phyloP scores from a whole-genome alignment of 768 basidiomycete species.

The Amanita pseudoporphyria region DNA sequence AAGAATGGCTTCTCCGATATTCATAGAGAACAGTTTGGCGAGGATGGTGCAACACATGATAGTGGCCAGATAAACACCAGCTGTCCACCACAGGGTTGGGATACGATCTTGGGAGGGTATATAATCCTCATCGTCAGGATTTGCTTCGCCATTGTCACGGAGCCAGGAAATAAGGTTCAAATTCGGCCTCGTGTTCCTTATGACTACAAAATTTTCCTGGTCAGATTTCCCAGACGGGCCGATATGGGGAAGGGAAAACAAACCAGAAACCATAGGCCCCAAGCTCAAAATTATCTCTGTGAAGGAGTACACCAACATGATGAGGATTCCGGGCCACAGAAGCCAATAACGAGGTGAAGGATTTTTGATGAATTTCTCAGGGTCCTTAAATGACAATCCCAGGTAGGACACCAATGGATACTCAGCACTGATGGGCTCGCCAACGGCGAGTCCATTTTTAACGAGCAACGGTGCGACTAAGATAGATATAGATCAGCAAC shows the following conservation, averaged over 20 bases:
- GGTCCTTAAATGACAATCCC: conserved; percentile 37
- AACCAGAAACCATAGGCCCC: conserved; percentile 24
- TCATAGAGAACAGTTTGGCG: conserved; percentile 43
- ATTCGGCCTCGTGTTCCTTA: conserved; percentile 13
- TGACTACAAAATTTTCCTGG: not conserved
- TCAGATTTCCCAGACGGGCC: not conserved
- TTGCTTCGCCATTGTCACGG: conserved; percentile 15
- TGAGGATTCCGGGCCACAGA: conserved; percentile 51
- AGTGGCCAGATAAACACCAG: conserved; percentile 36
- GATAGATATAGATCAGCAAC: not conserved
- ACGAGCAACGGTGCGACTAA: conserved; percentile 44
- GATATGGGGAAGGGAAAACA: conserved; percentile 1
- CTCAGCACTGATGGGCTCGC: conserved; percentile 24
- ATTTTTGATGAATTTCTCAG: conserved; percentile 24
- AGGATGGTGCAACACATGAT: conserved; percentile 44
- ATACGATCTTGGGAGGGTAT: conserved; percentile 47
- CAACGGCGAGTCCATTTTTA: conserved; percentile 42
- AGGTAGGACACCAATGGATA: conserved; percentile 35
- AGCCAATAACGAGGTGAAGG: conserved; percentile 56
- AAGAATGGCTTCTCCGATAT: conserved; percentile 48
- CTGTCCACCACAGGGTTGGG: conserved; percentile 44
- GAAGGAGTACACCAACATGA: conserved; percentile 55
- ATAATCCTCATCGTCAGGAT: conserved; percentile 35
- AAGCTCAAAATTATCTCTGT: conserved; percentile 38
- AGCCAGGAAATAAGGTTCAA: conserved; percentile 24